A percentile compares a stretch with the other conserved stretches of the same genome.
Evolutionary conservation across 2,329 filamentous ascomycete genomes (phyloP).

Genomic region (Chalaropsis ovoidea): DNA sequence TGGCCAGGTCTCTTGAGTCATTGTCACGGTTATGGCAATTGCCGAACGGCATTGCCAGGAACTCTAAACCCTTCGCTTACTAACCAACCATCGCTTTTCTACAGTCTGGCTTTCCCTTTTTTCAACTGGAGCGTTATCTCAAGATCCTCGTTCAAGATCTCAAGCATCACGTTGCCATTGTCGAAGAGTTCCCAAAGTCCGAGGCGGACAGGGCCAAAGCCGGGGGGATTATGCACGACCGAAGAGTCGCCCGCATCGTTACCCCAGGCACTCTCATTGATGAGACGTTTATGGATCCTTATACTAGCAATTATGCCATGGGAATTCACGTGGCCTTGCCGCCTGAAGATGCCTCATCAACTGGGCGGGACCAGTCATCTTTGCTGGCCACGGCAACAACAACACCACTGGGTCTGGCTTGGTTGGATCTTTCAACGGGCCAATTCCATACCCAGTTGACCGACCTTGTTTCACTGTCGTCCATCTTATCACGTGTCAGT

Average conservation of each 20-base stretch:
- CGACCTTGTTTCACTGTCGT: constrained; percentile 60
- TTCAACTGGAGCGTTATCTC: constrained; percentile 83
- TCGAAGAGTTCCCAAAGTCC: constrained; percentile 74
- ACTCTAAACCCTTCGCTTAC: not conserved
- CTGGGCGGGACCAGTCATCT: not conserved
- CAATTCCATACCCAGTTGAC: constrained; percentile 81
- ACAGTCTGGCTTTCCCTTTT: constrained; percentile 83
- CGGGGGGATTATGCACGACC: constrained; percentile 65
- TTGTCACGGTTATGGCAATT: not conserved
- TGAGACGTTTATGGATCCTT: constrained; percentile 93
- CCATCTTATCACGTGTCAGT: constrained; percentile 69
- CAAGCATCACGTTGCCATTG: constrained; percentile 83
- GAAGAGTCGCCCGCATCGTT: constrained; percentile 74
- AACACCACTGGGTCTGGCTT: constrained; percentile 61
- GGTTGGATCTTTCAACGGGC: constrained; percentile 91
- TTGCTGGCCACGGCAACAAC: constrained; percentile 8
- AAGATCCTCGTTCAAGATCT: constrained; percentile 88
- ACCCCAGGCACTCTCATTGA: constrained; percentile 94
- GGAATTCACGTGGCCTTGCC: constrained; percentile 53
- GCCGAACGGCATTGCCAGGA: not conserved
- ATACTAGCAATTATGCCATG: constrained; percentile 85
- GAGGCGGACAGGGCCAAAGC: constrained; percentile 59
- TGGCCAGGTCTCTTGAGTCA: not conserved
- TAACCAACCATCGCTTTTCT: not conserved
- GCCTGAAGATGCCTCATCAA: not conserved